These are phyloP conservation scores for Butyriboletus loyo DNA, from an alignment of 768 basidiomycete genomes.

Conservation along the genomic window DNA sequence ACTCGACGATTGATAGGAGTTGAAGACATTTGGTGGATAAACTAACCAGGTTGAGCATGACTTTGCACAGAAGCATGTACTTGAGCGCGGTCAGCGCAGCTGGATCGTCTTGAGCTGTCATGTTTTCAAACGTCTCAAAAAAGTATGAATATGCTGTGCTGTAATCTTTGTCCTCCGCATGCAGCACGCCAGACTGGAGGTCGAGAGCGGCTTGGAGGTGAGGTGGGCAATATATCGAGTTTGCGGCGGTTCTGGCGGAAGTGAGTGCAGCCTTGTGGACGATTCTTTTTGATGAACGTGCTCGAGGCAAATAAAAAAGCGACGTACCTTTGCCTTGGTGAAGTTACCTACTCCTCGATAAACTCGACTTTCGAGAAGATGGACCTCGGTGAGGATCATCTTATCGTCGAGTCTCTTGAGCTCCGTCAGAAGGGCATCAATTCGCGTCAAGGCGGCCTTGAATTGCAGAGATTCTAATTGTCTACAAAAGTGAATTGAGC, in stretches of 20 bases:
- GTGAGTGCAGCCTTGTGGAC: slow-evolving; percentile 72
- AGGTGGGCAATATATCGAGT: slow-evolving; percentile 90
- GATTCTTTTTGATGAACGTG: neutral
- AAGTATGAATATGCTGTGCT: slow-evolving; percentile 97
- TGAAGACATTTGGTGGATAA: neutral
- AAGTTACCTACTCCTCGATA: slow-evolving; percentile 88
- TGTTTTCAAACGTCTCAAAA: slow-evolving; percentile 92
- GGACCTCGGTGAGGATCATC: slow-evolving; percentile 95
- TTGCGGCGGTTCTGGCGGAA: slow-evolving; percentile 89
- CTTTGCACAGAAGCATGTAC: slow-evolving; percentile 97
- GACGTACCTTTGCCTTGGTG: slow-evolving; percentile 78
- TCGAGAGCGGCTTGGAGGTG: slow-evolving; percentile 60
- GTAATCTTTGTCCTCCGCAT: slow-evolving; percentile 98
- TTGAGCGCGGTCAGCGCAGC: slow-evolving; percentile 82
- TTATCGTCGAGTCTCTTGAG: slow-evolving; percentile 95
- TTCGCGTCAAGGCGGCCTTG: slow-evolving; percentile 74
- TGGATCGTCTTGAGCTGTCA: slow-evolving; percentile 73
- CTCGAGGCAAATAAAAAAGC: neutral
- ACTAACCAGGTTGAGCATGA: slow-evolving; percentile 92
- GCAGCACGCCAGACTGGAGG: slow-evolving; percentile 75
- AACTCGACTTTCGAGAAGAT: slow-evolving; percentile 88
- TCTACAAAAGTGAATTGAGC: slow-evolving; percentile 33
- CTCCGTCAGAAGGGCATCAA: slow-evolving; percentile 87
- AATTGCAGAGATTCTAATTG: slow-evolving; percentile 75
- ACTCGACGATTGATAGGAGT: neutral